Percentiles rank a stretch among this genome's conserved stretches.
phyloP scores from a whole-genome alignment of 495 filamentous ascomycete species.

The Hypoxylon cercidicola region DNA sequence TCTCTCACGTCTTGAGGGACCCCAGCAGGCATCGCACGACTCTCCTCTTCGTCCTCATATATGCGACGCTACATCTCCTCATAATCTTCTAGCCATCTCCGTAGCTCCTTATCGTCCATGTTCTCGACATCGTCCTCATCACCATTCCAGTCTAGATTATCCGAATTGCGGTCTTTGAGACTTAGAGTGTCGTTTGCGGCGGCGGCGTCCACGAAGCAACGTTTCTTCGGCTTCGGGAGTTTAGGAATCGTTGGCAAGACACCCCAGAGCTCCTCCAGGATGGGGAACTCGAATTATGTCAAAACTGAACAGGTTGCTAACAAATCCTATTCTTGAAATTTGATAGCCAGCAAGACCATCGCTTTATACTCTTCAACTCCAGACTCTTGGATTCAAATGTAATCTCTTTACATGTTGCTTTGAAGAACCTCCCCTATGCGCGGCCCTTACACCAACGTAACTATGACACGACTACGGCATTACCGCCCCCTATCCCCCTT shows the following conservation, averaged over 20 bases:
- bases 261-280: slow-evolving; percentile 6
- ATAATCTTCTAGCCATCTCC: slow-evolving; percentile 6
- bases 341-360: neutral
- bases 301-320: neutral
- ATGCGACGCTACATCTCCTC: slow-evolving; percentile 3
- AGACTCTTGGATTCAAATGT: slow-evolving; percentile 4
- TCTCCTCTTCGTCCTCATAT: slow-evolving; percentile 7
- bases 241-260: slow-evolving; percentile 4
- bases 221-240: slow-evolving; percentile 6
- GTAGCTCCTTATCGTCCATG: slow-evolving; percentile 5
- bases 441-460: neutral
- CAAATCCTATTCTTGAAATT: neutral
- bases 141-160: slow-evolving; percentile 1
- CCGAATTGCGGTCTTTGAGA: neutral
- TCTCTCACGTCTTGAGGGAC: neutral
- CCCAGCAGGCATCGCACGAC: neutral
- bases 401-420: neutral
- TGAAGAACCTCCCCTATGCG: neutral
- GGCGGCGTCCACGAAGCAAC: neutral
- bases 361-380: slow-evolving; percentile 8
- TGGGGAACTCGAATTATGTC: neutral
- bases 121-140: neutral
- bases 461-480: neutral
- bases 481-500: neutral
- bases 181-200: slow-evolving; percentile 8